Percentiles rank a stretch among this genome's conserved stretches.
These are phyloP conservation scores for Cyclocybe aegerita DNA, from an alignment of 768 basidiomycete species.

Conservation along the genomic window DNA sequence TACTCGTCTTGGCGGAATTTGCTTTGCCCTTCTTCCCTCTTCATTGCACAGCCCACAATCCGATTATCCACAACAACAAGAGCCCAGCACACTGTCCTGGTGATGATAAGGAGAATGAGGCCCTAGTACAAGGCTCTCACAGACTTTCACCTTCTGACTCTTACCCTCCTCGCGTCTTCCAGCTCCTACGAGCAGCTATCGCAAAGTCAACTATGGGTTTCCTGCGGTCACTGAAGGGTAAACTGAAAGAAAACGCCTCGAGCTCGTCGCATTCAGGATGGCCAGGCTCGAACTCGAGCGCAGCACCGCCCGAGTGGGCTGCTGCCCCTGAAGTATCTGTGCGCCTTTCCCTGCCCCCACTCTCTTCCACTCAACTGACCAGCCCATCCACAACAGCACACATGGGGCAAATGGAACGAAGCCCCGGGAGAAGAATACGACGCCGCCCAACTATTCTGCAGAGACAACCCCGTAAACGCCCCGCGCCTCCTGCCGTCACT, in stretches of 20 bases:
- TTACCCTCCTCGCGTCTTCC: too few species aligned
- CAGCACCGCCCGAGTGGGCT: constrained; percentile 53
- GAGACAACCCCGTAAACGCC: constrained; percentile 31
- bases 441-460: constrained; percentile 52
- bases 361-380: neutral
- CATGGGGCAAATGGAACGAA: constrained; percentile 51
- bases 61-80: too few species aligned
- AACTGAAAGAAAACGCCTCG: neutral
- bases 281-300: neutral
- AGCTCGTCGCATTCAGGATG: neutral
- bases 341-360: constrained; percentile 4
- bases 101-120: neutral
- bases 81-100: neutral
- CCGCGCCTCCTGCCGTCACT: constrained; percentile 51
- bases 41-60: too few species aligned
- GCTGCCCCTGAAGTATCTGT: constrained; percentile 55
- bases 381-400: constrained; percentile 28
- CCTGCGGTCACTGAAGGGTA: too few species aligned
- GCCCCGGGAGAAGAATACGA: constrained; percentile 57
- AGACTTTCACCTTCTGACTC: too few species aligned
- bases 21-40: neutral
- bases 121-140: too few species aligned
- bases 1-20: neutral
- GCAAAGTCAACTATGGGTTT: too few species aligned
- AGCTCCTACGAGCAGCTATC: too few species aligned